Base-by-base conservation (phyloP, 164 flowering plant genomes). In the grape (Vitis vinifera) region DNA sequence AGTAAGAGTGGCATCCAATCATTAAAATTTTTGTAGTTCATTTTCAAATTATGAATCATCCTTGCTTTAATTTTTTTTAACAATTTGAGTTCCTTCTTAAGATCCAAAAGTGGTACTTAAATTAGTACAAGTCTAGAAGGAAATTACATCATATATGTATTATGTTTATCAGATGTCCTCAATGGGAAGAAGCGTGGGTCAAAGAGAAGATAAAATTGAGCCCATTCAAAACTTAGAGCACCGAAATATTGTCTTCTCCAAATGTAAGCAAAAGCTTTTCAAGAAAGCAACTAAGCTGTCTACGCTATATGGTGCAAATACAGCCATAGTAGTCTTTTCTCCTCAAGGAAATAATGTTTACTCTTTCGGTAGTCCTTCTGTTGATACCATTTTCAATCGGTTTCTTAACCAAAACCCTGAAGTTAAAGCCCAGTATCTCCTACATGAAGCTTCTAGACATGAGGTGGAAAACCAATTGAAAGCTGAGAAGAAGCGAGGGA, bases 361-460 rank as follows among this genome's bases (percentile, higher is more conserved):
- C 51, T 53, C 74, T 0, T 71, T 59, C 37, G 71, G 67, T 1
- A 69, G 69, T 29, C 79, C 76, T 0, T 68, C 71, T 6, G 31
- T 72, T 19, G 76, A 71, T 9, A 0, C 63, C 4, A 30, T 71
- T 8, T 17, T 49, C 48, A 56, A 68, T 23, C 51, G 68, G 6
- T 71, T 67, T 51, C 49, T 66, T 1, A 48, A 48, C 19, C 57
- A 30, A 19, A 53, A 51, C 14, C 56, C 29, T 0, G 27, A 60
- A 48, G 55, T 65, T 3, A 67, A 73, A 55, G 76, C 73, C 13
- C 29, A 59, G 29, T 2, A 59, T 7, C 14, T 23, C 44, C 27
- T 23, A 23, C 27, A 23, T 23, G 0, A 23, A 23, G 27, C 27
- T 23, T 23, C 27, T 23, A 23, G 27, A 23, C 10, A 59, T 12